phyloP scores from a whole-genome alignment of 495 filamentous ascomycete genomes.

The Aspergillus biplanus region DNA sequence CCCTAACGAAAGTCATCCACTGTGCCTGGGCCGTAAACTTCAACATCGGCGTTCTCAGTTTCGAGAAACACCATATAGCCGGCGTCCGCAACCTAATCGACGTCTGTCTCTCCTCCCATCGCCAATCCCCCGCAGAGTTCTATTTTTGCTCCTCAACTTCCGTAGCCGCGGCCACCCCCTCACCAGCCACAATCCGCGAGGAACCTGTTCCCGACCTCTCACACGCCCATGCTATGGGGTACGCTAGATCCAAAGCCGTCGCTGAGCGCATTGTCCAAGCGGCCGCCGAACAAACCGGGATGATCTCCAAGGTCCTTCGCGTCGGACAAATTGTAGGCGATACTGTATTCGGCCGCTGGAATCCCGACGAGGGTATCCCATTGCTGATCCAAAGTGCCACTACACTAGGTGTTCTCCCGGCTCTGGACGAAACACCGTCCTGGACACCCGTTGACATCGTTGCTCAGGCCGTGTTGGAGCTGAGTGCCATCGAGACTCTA shows the following conservation, averaged over 20 bases:
- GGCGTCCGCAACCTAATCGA: constrained; percentile 61
- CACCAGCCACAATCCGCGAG: constrained; percentile 48
- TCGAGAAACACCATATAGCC: constrained; percentile 59
- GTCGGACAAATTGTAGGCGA: constrained; percentile 66
- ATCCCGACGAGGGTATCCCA: constrained; percentile 64
- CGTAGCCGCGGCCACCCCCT: constrained; percentile 37
- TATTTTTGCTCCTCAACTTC: constrained; percentile 66
- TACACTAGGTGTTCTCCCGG: constrained; percentile 54
- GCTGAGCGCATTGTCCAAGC: constrained; percentile 56
- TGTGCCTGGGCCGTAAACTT: constrained; percentile 75
- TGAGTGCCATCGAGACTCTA: constrained; percentile 22
- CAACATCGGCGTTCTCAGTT: constrained; percentile 60
- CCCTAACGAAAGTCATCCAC: constrained; percentile 58
- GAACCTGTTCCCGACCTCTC: constrained; percentile 46
- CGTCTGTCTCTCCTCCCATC: constrained; percentile 49
- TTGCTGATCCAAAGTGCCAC: constrained; percentile 57
- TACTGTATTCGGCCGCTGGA: constrained; percentile 60
- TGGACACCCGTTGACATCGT: constrained; percentile 48
- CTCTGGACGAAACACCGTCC: constrained; percentile 56
- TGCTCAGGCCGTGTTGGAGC: constrained; percentile 28
- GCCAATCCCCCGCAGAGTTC: constrained; percentile 41
- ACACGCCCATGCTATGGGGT: constrained; percentile 57
- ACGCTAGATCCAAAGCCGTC: constrained; percentile 64
- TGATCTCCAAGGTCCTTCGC: constrained; percentile 46
- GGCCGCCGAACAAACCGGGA: constrained; percentile 41